Percentiles rank a stretch among this genome's conserved stretches.
phyloP scores from a whole-genome alignment of 148 eudicot species.

The Rhododendron kiyosumense region DNA sequence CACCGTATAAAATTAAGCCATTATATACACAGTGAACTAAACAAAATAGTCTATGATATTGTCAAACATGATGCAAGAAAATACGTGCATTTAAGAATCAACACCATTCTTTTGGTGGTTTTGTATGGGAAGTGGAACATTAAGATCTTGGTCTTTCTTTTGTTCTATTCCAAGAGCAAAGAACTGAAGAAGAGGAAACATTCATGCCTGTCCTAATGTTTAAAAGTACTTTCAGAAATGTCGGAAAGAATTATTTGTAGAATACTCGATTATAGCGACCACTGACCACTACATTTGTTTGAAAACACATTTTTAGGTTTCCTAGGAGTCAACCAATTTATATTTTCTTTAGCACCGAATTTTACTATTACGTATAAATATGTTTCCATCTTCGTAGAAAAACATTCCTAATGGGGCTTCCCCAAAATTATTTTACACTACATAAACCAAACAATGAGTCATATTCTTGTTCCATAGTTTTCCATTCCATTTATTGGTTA shows the following conservation, averaged over 20 bases:
- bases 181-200: not conserved
- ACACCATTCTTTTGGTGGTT: not conserved
- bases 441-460: not conserved
- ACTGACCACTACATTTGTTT: not conserved
- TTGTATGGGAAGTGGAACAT: not conserved
- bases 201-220: not conserved
- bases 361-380: not conserved
- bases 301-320: not conserved
- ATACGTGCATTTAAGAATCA: not conserved
- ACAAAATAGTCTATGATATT: not conserved
- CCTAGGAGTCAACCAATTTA: not conserved
- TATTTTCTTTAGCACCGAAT: not conserved
- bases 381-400: not conserved
- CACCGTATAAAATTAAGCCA: constrained; percentile 8
- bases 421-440: not conserved
- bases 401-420: not conserved
- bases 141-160: not conserved
- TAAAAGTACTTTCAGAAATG: no score
- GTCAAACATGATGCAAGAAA: not conserved
- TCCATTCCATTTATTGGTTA: not conserved
- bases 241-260: not conserved
- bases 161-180: constrained; percentile 1
- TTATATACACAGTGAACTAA: not conserved
- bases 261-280: not conserved
- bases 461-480: not conserved